phyloP scores from a whole-genome alignment of 495 filamentous ascomycete genomes.

The Penicillium desertorum region DNA sequence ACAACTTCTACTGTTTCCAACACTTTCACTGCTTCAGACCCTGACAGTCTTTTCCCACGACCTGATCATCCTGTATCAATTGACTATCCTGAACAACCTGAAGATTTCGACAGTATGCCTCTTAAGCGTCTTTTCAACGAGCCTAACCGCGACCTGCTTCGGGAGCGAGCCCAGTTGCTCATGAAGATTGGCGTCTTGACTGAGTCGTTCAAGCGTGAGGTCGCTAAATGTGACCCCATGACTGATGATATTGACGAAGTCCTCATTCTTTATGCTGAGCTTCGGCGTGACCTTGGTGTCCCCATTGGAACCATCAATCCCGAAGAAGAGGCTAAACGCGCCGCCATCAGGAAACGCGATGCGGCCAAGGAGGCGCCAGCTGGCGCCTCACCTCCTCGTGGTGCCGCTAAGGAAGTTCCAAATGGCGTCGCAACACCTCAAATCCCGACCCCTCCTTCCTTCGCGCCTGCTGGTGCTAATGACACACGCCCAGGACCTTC shows the following conservation, averaged over 20 bases:
- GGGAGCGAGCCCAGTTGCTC: conserved; percentile 5
- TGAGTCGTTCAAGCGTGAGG: conserved; percentile 32
- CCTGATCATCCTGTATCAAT: not conserved
- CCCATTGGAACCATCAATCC: conserved; percentile 24
- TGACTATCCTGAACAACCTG: not conserved
- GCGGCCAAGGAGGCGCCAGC: not conserved
- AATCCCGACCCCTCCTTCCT: not conserved
- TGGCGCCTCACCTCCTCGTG: not conserved
- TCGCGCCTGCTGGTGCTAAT: not conserved
- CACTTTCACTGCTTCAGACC: conserved; percentile 4
- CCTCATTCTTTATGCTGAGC: conserved; percentile 37
- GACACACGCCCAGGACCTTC: not conserved
- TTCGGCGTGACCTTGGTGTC: conserved; percentile 36
- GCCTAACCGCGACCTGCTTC: not conserved
- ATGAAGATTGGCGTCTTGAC: conserved; percentile 35
- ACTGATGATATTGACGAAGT: conserved; percentile 34
- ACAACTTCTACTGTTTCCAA: conserved; percentile 13
- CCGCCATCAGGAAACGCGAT: not conserved
- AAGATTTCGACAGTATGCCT: conserved; percentile 3
- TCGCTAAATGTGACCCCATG: conserved; percentile 31
- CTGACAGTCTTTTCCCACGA: conserved; percentile 10
- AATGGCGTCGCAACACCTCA: too few relatives aligned
- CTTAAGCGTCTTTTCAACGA: conserved; percentile 21
- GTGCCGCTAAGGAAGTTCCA: too few relatives aligned
- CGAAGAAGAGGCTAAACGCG: not conserved